Percentiles rank a stretch among this genome's conserved stretches.
Conservation (phyloP, 345 rosid species). For the Rhizophora mangle region DNA sequence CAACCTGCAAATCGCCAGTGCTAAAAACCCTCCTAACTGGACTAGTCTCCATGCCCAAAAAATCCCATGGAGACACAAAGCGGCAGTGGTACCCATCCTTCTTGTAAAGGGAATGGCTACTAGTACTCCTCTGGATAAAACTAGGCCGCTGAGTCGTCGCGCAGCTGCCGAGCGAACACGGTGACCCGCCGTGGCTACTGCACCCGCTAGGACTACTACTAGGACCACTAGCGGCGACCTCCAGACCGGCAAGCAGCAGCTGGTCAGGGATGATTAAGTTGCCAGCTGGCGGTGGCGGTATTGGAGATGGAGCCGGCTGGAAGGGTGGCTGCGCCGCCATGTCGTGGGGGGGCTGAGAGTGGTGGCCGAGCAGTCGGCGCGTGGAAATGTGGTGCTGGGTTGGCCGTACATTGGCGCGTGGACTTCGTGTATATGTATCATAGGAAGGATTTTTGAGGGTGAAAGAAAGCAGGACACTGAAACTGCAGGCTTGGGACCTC, state of each 20-base stretch:
- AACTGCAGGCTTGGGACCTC: not conserved
- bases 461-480: conserved; percentile 15
- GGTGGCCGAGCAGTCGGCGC: conserved; percentile 17
- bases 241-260: conserved; percentile 17
- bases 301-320: not conserved
- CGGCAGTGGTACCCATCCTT: conserved; percentile 39
- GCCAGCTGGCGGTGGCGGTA: conserved; percentile 21
- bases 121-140: conserved; percentile 59
- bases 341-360: not conserved
- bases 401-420: conserved; percentile 42
- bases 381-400: conserved; percentile 10
- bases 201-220: conserved; percentile 3
- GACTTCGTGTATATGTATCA: not conserved
- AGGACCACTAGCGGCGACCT: conserved; percentile 5
- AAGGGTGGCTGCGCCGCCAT: not conserved
- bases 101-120: conserved; percentile 51
- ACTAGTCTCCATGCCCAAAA: conserved; percentile 42
- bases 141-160: conserved; percentile 38
- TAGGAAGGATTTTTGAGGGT: not conserved
- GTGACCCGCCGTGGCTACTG: conserved; percentile 49
- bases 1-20: conserved; percentile 75
- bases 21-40: conserved; percentile 71
- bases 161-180: conserved; percentile 46
- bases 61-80: conserved; percentile 31
- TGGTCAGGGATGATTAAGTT: conserved; percentile 27